phyloP scores from a whole-genome alignment of 1,284 basidiomycete species.

The Malassezia arunalokei region DNA sequence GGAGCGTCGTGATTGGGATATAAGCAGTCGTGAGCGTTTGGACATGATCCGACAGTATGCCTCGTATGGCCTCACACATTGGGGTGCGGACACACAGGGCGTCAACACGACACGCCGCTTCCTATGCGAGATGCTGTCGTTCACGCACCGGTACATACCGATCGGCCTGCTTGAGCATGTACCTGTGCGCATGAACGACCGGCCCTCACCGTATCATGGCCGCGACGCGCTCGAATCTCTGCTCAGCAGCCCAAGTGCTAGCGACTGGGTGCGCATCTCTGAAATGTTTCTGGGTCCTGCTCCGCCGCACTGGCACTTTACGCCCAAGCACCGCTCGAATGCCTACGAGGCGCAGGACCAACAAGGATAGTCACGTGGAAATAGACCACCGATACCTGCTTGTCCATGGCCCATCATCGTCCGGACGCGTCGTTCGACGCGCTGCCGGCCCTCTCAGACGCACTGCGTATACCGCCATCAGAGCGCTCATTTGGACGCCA shows the following conservation, averaged over 20 bases:
- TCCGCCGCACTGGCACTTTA: conserved; percentile 55
- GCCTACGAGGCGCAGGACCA: conserved; percentile 7
- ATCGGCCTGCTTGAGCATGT: conserved; percentile 79
- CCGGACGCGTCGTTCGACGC: conserved; percentile 6
- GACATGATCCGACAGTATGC: conserved; percentile 57
- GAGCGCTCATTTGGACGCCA: conserved; percentile 33
- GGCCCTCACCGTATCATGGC: conserved; percentile 72
- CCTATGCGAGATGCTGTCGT: conserved; percentile 84
- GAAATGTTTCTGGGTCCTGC: conserved; percentile 79
- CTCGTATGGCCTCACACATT: conserved; percentile 36
- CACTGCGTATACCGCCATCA: conserved; percentile 29
- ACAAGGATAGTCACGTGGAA: background rate
- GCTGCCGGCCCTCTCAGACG: conserved; percentile 18
- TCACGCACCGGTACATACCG: conserved; percentile 87
- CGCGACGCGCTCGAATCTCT: conserved; percentile 71
- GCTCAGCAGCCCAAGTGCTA: conserved; percentile 63
- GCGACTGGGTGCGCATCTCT: conserved; percentile 89
- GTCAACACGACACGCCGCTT: conserved; percentile 87
- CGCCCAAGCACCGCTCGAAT: conserved; percentile 46
- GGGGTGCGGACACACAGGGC: conserved; percentile 51
- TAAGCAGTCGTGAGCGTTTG: conserved; percentile 74
- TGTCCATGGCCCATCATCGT: background rate
- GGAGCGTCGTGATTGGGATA: conserved; percentile 72
- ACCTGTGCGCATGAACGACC: conserved; percentile 73
- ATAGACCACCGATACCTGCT: too few relatives aligned